These are phyloP conservation scores for Sherardia arvensis DNA, from an alignment of 257 asterid species.

Conservation along the genomic window DNA sequence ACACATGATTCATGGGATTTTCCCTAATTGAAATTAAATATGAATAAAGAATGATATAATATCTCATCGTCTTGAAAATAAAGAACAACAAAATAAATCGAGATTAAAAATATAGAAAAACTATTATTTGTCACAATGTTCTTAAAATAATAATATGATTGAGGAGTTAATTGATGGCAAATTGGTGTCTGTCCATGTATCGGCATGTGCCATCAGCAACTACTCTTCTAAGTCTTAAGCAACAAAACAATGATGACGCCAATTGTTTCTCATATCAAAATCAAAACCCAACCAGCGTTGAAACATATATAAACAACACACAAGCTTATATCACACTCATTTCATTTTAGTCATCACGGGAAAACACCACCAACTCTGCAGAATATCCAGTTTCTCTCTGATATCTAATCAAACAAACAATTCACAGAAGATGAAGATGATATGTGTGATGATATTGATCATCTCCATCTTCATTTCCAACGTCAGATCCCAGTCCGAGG, in stretches of 20 bases:
- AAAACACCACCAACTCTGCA: background rate
- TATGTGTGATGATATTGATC: slow-evolving; percentile 13
- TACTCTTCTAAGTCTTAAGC: background rate
- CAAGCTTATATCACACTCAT: background rate
- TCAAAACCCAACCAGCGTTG: background rate
- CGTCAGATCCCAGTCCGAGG: slow-evolving; percentile 43
- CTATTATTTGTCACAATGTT: too few species aligned
- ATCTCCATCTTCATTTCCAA: background rate
- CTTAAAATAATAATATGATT: too few species aligned
- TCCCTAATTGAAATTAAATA: too few species aligned
- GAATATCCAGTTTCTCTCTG: background rate
- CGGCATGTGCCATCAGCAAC: background rate
- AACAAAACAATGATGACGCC: background rate
- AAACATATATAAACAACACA: background rate
- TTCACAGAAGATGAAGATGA: slow-evolving; percentile 18
- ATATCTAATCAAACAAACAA: background rate
- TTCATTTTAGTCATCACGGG: background rate
- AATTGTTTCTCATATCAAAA: background rate
- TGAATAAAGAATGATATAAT: too few species aligned
- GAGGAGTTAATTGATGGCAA: too few species aligned
- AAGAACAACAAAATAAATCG: too few species aligned
- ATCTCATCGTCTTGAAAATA: too few species aligned
- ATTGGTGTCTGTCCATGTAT: background rate
- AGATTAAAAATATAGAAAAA: too few species aligned
- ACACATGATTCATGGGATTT: too few species aligned